A percentile compares a stretch with the other conserved stretches of the same genome.
Conservation (phyloP, 768 basidiomycete species). For the Baorangia bicolor region DNA sequence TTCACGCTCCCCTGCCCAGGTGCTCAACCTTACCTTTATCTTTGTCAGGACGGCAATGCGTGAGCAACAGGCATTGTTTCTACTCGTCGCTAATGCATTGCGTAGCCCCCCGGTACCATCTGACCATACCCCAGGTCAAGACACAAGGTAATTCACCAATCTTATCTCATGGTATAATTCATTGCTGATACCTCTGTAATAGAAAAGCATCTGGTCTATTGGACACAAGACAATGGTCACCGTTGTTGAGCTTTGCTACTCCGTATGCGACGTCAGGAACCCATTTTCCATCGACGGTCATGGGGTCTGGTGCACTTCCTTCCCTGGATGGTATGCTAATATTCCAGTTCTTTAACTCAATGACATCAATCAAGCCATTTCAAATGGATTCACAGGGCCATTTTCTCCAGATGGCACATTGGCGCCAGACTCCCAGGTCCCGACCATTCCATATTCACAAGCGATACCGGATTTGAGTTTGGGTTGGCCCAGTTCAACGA, state of each 20-base stretch:
- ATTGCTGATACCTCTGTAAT: not conserved
- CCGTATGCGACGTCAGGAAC: not conserved
- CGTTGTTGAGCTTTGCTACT: not conserved
- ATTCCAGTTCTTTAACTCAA: not conserved
- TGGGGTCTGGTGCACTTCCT: not conserved
- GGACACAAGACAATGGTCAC: not conserved
- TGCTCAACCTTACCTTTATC: not conserved
- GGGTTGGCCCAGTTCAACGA: not conserved
- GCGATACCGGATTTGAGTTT: not conserved
- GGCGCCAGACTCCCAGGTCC: not conserved
- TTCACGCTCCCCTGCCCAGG: too few species aligned
- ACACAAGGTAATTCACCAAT: not conserved
- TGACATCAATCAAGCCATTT: not conserved
- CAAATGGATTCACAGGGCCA: not conserved
- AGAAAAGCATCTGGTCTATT: not conserved
- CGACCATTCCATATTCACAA: not conserved
- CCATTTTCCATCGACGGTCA: too few species aligned
- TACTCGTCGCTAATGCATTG: not conserved
- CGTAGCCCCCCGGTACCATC: not conserved
- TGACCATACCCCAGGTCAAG: not conserved
- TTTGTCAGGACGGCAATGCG: not conserved
- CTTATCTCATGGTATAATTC: not conserved
- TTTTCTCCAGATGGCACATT: not conserved
- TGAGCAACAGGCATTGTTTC: not conserved
- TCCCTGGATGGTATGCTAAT: not conserved